Percentiles rank a stretch among this genome's conserved stretches.
Conservation (phyloP, 2,329 filamentous ascomycete species). For the Colletotrichum eremochloae region DNA sequence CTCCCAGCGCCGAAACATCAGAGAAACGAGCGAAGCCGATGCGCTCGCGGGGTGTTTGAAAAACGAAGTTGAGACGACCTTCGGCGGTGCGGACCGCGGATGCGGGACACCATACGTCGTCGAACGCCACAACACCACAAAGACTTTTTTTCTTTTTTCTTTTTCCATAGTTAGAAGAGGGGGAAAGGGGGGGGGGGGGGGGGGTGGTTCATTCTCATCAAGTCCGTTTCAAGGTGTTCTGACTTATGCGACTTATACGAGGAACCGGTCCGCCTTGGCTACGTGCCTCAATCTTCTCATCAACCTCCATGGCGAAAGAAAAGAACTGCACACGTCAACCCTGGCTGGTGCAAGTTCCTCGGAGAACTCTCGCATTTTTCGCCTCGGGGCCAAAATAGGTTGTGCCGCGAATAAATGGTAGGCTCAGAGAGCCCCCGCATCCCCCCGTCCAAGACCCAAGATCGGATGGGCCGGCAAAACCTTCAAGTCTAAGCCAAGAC, state of each 20-base stretch:
- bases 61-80: neutral
- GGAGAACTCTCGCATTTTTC: neutral
- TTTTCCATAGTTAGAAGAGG: neutral
- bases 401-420: slow-evolving; percentile 13
- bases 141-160: neutral
- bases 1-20: neutral
- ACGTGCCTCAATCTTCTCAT: neutral
- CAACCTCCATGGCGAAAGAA: neutral
- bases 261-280: neutral
- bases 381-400: neutral
- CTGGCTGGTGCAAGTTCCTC: neutral
- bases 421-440: neutral
- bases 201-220: neutral
- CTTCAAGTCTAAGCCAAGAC: slow-evolving; percentile 37
- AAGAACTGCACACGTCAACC: too few relatives aligned
- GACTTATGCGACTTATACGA: neutral
- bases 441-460: slow-evolving; percentile 13
- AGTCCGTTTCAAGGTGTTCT: neutral
- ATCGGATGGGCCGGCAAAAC: slow-evolving; percentile 38
- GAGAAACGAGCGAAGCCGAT: neutral
- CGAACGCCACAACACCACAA: neutral
- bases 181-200: neutral
- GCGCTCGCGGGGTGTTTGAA: neutral
- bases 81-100: neutral
- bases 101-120: neutral